A percentile compares a stretch with the other conserved stretches of the same genome.
Evolutionary conservation across 148 eudicot species (phyloP).

Genomic region (Chenopodium berlandieri): DNA sequence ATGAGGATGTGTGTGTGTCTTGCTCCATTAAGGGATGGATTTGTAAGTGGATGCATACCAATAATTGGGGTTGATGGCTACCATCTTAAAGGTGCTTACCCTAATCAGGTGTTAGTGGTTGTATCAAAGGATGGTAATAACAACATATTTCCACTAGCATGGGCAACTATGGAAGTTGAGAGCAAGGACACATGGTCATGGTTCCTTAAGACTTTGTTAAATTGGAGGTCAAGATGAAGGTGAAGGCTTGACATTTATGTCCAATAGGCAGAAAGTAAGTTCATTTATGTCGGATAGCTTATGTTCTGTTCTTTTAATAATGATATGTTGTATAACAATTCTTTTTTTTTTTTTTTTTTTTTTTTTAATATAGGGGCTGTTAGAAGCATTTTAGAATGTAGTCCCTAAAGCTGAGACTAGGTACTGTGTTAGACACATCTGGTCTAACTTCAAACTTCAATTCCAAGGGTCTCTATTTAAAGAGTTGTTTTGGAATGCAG

Average conservation of each 20-base stretch:
- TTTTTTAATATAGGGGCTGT: not conserved
- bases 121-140: conserved; percentile 13
- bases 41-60: conserved; percentile 1
- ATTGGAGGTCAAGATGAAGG: not conserved
- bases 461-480: not conserved
- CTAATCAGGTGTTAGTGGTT: not conserved
- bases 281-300: not conserved
- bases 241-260: not conserved
- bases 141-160: conserved; percentile 1
- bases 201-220: not conserved
- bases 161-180: conserved; percentile 16
- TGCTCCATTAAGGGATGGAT: conserved; percentile 3
- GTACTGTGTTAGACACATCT: not conserved
- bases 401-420: not conserved
- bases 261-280: not conserved
- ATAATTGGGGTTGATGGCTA: conserved; percentile 20
- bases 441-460: not conserved
- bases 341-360: not conserved
- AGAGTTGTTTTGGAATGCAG: not conserved
- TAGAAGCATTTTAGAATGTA: not conserved
- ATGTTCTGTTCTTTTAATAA: not conserved
- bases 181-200: not conserved
- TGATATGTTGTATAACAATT: not conserved
- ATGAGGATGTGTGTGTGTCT: conserved; percentile 9
- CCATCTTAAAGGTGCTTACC: not conserved